Base-by-base conservation (phyloP, 2,329 filamentous ascomycete species). In the Phoma sp. region DNA sequence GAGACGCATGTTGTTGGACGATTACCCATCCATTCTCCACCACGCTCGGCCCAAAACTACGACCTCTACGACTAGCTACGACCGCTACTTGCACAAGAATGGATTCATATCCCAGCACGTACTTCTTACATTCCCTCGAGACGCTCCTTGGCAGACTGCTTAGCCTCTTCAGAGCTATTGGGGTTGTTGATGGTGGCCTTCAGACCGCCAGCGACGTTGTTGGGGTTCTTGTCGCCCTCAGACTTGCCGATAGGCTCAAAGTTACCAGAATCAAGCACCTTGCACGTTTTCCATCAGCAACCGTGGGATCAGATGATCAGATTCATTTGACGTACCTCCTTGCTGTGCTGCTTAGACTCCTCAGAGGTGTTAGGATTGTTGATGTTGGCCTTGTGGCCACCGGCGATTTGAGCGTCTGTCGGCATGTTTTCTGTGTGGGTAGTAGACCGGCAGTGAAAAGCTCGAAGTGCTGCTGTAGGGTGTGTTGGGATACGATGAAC, bases 271-370 rank as follows among this genome's bases (percentile, higher is more conserved):
- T 53, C 43, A 15, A 53, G 38, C 3, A 53, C 30, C 50, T 53
- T n/a, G n/a, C n/a, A n/a, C n/a, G n/a, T n/a, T n/a, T n/a, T n/a
- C n/a, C n/a, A n/a, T n/a, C n/a, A n/a, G n/a, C n/a, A n/a, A n/a
- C n/a, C n/a, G n/a, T n/a, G n/a, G n/a, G n/a, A n/a, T n/a, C n/a
- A n/a, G n/a, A n/a, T n/a, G n/a, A n/a, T n/a, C n/a, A n/a, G n/a
- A n/a, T n/a, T n/a, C n/a, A n/a, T n/a, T n/a, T n/a, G n/a, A n/a
- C n/a, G n/a, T n/a, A 83, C 83, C 78, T 86, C 86, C 79, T 86
- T 83, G 71, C 83, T 83, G 54, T 80, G 81, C 66, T 82, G 59
- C 77, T 86, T 86, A 5, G 82, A 81, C 71, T 84, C 82, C 0
- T 83, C 78, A 0, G 82, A 83, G 4, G 81, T 79, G 3, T 82